Conservation (phyloP, 495 filamentous ascomycete genomes). For the Aspergillus funiculosus region DNA sequence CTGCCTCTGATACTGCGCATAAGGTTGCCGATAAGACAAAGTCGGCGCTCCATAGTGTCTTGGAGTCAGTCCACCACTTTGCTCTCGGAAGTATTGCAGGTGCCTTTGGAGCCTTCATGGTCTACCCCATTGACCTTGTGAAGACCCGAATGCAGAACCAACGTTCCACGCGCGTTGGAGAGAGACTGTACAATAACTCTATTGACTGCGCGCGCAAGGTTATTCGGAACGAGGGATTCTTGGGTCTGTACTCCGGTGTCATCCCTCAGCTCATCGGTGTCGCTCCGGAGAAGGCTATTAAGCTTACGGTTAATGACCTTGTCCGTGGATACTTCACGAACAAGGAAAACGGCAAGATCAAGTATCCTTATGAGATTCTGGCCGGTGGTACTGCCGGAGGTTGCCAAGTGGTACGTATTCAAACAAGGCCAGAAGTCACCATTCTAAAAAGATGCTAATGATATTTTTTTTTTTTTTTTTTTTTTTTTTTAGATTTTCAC, state of each 20-base stretch:
- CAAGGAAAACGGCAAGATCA: slow-evolving; percentile 68
- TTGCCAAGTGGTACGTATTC: slow-evolving; percentile 90
- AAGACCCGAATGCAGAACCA: slow-evolving; percentile 99
- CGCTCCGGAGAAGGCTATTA: slow-evolving; percentile 97
- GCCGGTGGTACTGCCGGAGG: slow-evolving; percentile 87
- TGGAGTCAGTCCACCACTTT: slow-evolving; percentile 87
- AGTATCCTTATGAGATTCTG: slow-evolving; percentile 64
- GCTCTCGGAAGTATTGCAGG: slow-evolving; percentile 81
- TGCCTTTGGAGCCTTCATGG: slow-evolving; percentile 97
- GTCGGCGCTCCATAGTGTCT: slow-evolving; percentile 52
- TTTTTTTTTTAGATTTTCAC: slow-evolving; percentile 91
- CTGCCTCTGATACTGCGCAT: slow-evolving; percentile 34
- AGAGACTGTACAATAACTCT: slow-evolving; percentile 92
- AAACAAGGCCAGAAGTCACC: no score
- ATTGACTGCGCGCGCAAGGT: slow-evolving; percentile 90
- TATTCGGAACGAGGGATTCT: slow-evolving; percentile 83
- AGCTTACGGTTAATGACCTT: slow-evolving; percentile 94
- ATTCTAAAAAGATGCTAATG: no score
- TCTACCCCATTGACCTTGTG: slow-evolving; percentile 97
- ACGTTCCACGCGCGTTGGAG: slow-evolving; percentile 69
- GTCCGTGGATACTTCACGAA: slow-evolving; percentile 73
- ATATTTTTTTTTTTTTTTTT: no score
- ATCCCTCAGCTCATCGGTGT: slow-evolving; percentile 94
- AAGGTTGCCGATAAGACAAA: slow-evolving; percentile 48
- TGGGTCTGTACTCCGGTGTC: slow-evolving; percentile 87